These are phyloP conservation scores for Linaria vulgaris DNA, from an alignment of 257 asterid genomes.

Conservation along the genomic window DNA sequence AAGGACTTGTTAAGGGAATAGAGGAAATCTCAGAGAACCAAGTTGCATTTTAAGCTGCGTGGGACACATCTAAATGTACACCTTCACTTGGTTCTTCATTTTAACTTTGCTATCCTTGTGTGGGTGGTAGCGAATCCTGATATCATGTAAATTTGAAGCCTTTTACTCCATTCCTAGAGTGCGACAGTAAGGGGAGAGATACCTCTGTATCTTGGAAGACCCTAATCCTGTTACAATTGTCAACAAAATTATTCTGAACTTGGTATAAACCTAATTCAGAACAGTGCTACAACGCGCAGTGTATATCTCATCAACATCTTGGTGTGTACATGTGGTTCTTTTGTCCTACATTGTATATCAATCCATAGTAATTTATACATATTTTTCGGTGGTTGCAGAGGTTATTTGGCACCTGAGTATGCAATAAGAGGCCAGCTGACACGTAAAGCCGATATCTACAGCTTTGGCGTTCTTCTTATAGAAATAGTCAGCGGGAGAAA, in stretches of 20 bases:
- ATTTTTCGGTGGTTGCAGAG: constrained; percentile 48
- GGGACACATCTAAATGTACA: too few species aligned
- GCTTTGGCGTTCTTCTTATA: constrained; percentile 87
- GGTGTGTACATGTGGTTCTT: neutral
- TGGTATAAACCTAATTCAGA: neutral
- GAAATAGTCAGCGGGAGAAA: constrained; percentile 95
- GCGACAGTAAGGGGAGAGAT: too few species aligned
- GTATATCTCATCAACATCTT: neutral
- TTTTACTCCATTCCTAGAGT: too few species aligned
- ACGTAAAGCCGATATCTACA: constrained; percentile 78
- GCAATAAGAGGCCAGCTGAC: constrained; percentile 89
- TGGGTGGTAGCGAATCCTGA: too few species aligned
- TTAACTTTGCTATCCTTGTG: too few species aligned
- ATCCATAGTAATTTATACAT: neutral
- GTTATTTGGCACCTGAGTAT: constrained; percentile 98
- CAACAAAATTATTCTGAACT: neutral
- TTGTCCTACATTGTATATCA: neutral
- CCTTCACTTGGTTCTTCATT: too few species aligned
- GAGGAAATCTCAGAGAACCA: too few species aligned
- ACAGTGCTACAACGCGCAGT: neutral
- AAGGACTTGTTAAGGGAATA: too few species aligned
- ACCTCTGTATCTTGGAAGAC: too few species aligned
- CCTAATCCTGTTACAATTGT: too few species aligned
- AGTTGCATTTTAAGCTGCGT: too few species aligned
- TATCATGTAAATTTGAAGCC: too few species aligned